Conservation (phyloP, 352 stramenopile genomes). For the Detonula confervacea region DNA sequence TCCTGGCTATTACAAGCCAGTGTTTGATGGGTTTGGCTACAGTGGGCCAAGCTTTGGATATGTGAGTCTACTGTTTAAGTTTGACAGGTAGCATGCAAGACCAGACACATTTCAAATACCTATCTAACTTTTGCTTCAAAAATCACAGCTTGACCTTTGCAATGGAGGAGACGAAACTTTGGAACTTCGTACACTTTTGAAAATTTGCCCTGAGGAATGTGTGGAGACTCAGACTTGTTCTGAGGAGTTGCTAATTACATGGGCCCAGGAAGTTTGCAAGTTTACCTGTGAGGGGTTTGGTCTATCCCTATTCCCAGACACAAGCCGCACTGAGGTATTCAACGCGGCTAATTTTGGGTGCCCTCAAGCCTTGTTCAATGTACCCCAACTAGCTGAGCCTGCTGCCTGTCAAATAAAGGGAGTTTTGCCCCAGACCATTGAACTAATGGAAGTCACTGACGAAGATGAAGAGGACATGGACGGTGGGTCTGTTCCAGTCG, state of each 20-base stretch:
- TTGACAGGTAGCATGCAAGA: background rate
- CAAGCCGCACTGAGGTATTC: constrained; percentile 5
- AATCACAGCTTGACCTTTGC: background rate
- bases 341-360: constrained; percentile 7
- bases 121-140: background rate
- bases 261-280: constrained; percentile 6
- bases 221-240: constrained; percentile 6
- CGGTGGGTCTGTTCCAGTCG: too few species aligned
- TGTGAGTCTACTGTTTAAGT: background rate
- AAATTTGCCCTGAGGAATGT: background rate
- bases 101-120: too few species aligned
- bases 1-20: background rate
- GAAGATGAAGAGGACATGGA: too few species aligned
- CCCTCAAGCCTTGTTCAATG: constrained; percentile 5
- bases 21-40: background rate
- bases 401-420: constrained; percentile 7
- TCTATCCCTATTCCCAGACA: constrained; percentile 14
- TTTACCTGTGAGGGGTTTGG: constrained; percentile 1
- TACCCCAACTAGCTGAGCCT: constrained; percentile 5
- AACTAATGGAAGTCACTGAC: too few species aligned
- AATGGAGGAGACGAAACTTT: background rate
- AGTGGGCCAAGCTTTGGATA: background rate
- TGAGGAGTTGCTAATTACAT: background rate
- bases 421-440: constrained; percentile 9
- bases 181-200: background rate